A percentile compares a stretch with the other conserved stretches of the same genome.
Evolutionary conservation across 2,329 filamentous ascomycete genomes (phyloP).

Genomic region (Aspergillus brunneoviolaceus): DNA sequence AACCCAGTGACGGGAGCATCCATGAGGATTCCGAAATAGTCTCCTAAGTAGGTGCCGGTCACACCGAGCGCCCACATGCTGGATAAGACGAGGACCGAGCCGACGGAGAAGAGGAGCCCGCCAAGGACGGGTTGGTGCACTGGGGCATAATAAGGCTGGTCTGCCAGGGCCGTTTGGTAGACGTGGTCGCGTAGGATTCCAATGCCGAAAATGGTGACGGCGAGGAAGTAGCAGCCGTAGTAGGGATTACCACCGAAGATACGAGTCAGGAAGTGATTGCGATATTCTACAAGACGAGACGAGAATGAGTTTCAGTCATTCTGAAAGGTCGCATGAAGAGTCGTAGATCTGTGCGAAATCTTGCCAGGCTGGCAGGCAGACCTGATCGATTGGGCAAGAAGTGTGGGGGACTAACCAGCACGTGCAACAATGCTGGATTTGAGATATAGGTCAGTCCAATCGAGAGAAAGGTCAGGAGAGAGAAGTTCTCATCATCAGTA

Average conservation of each 20-base stretch:
- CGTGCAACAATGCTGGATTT: constrained; percentile 72
- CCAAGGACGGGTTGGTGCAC: constrained; percentile 67
- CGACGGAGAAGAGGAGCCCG: constrained; percentile 67
- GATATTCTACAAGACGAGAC: constrained; percentile 68
- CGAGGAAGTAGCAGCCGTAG: constrained; percentile 85
- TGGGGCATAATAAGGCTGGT: constrained; percentile 72
- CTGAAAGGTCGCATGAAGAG: constrained; percentile 2
- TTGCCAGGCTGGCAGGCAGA: not conserved
- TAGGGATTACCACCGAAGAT: constrained; percentile 79
- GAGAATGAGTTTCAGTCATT: constrained; percentile 16
- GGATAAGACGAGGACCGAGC: constrained; percentile 81
- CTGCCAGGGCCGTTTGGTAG: constrained; percentile 78
- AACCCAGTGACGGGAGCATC: constrained; percentile 91
- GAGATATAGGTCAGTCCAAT: constrained; percentile 14
- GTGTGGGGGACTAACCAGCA: constrained; percentile 57
- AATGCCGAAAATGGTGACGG: constrained; percentile 83
- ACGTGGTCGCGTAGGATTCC: constrained; percentile 85
- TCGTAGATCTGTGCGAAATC: not conserved
- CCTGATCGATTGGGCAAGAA: not conserved
- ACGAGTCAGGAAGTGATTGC: constrained; percentile 82
- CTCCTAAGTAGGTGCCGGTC: constrained; percentile 92
- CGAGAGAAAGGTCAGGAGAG: not conserved
- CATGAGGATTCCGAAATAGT: constrained; percentile 99
- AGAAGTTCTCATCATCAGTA: constrained; percentile 24
- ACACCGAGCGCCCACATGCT: constrained; percentile 91